Percentiles rank a stretch among this genome's conserved stretches.
phyloP scores from a whole-genome alignment of 148 eudicot genomes.

The Bassia scoparia region DNA sequence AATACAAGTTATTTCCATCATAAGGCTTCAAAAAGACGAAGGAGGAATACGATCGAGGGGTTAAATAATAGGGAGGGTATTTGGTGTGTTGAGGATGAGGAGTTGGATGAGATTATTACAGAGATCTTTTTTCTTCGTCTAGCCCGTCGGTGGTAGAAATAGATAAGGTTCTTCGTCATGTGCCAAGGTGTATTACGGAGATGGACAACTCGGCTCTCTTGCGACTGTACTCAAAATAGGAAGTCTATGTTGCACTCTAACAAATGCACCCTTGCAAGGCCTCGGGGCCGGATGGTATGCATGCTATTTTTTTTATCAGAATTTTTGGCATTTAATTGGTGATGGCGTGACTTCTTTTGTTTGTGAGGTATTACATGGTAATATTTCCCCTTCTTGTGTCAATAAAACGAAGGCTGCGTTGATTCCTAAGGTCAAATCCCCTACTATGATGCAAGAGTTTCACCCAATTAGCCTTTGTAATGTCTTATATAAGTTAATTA shows the following conservation, averaged over 20 bases:
- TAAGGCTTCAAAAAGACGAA: neutral
- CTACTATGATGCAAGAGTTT: neutral
- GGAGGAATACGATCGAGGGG: neutral
- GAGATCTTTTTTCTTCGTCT: neutral
- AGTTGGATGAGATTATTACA: neutral
- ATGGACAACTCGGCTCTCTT: neutral
- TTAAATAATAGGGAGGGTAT: neutral
- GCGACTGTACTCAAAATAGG: neutral
- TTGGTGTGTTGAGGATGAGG: neutral
- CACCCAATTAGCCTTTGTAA: neutral
- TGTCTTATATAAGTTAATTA: neutral
- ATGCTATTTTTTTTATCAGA: conserved; percentile 2
- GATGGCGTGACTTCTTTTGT: neutral
- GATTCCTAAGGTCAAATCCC: neutral
- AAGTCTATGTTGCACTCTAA: neutral
- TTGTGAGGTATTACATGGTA: neutral
- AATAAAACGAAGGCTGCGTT: neutral
- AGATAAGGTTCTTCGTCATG: neutral
- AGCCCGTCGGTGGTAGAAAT: neutral
- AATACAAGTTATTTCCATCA: neutral
- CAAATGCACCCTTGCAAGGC: neutral
- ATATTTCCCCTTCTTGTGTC: too few species aligned
- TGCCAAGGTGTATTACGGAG: neutral
- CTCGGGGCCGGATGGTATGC: neutral
- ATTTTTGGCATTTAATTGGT: neutral